A percentile compares a stretch with the other conserved stretches of the same genome.
Evolutionary conservation across 2,329 filamentous ascomycete genomes (phyloP).

Genomic region (Cercospora sp.): DNA sequence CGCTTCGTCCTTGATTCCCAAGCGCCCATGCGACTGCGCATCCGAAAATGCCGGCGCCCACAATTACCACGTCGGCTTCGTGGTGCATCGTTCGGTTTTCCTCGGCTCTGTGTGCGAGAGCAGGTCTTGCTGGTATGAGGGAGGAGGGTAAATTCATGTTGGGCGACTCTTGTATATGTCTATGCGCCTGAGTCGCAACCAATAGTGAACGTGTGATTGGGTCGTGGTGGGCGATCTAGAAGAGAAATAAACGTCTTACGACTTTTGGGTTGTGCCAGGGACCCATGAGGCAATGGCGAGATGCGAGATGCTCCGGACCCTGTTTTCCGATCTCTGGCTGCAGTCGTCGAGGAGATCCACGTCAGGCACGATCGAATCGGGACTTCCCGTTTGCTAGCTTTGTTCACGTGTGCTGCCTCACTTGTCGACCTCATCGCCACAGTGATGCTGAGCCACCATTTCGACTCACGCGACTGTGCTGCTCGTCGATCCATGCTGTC

Average conservation of each 20-base stretch:
- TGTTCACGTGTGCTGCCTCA: neutral
- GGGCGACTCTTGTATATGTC: constrained; percentile 9
- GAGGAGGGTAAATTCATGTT: constrained; percentile 13
- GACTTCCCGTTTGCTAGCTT: neutral
- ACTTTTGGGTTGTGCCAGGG: constrained; percentile 2
- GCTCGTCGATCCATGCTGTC: neutral
- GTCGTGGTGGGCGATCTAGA: neutral
- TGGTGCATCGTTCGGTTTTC: constrained; percentile 57
- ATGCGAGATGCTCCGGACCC: constrained; percentile 1
- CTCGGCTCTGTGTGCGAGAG: constrained; percentile 25
- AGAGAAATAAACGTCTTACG: constrained; percentile 6
- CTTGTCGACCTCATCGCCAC: neutral
- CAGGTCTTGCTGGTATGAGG: constrained; percentile 16
- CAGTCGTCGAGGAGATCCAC: neutral
- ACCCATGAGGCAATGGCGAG: constrained; percentile 6
- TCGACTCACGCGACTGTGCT: neutral
- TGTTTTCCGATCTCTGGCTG: neutral
- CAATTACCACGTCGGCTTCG: constrained; percentile 79
- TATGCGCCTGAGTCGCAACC: constrained; percentile 5
- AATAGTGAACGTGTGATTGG: neutral
- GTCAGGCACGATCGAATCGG: constrained; percentile 2
- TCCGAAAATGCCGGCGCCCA: constrained; percentile 88
- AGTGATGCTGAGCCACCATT: neutral
- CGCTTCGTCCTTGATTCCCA: constrained; percentile 84
- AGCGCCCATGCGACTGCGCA: constrained; percentile 83